These are phyloP conservation scores for Babjeviella inositovora DNA, from an alignment of 805 yeast species.

Conservation along the genomic window DNA sequence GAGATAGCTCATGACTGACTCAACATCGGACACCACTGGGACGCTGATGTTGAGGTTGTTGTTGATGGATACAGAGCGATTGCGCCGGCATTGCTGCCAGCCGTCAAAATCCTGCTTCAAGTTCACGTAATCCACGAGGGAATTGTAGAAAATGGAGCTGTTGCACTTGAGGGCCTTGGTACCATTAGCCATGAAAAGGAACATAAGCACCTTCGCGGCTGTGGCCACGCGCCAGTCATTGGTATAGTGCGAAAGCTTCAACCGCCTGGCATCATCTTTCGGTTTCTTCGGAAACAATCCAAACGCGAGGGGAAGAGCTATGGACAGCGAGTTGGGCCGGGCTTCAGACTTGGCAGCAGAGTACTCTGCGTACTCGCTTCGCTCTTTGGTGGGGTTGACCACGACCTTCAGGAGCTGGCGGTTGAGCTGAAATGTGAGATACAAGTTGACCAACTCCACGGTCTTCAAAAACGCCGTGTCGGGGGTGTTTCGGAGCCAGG, in stretches of 20 bases:
- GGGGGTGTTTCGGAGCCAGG: constrained; percentile 37
- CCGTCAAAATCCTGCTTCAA: constrained; percentile 67
- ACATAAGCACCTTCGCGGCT: constrained; percentile 41
- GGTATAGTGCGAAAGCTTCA: constrained; percentile 46
- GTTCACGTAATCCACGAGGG: constrained; percentile 67
- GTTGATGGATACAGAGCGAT: constrained; percentile 8
- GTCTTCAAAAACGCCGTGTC: constrained; percentile 25
- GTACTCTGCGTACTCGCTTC: constrained; percentile 1
- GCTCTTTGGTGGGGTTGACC: too few species aligned
- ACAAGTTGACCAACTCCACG: constrained; percentile 58
- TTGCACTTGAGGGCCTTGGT: constrained; percentile 12
- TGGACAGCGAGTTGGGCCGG: too few species aligned
- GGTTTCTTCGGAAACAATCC: too few species aligned
- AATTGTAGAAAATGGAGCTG: constrained; percentile 50
- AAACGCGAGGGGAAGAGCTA: too few species aligned
- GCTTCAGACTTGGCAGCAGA: too few species aligned
- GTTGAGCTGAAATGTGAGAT: constrained; percentile 65
- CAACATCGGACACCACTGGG: constrained; percentile 11
- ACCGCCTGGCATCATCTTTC: constrained; percentile 11
- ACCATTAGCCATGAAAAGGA: constrained; percentile 31
- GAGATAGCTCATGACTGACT: constrained; percentile 19
- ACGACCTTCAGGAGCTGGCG: too few species aligned
- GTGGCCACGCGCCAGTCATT: constrained; percentile 70
- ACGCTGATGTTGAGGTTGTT: neutral
- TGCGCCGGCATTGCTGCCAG: too few species aligned